These are phyloP conservation scores for Xylaria telfairii DNA, from an alignment of 495 filamentous ascomycete genomes.

Conservation along the genomic window DNA sequence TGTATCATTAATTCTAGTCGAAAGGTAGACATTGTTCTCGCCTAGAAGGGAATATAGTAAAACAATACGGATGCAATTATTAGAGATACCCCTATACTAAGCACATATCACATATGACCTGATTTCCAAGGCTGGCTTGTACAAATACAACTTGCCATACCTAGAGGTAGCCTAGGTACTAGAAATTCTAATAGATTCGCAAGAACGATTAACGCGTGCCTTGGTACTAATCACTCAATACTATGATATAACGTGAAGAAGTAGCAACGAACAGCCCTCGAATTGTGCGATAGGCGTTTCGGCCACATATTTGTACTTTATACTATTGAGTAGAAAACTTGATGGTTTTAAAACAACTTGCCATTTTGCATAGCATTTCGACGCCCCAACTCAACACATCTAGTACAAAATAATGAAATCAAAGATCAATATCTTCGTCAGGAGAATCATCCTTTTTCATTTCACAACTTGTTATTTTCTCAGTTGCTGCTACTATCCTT, in stretches of 20 bases:
- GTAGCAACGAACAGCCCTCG: background rate
- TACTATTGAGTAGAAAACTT: background rate
- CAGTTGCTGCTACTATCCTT: constrained; percentile 47
- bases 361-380: background rate
- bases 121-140: too few relatives aligned
- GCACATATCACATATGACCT: background rate
- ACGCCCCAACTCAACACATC: background rate
- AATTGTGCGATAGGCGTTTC: background rate
- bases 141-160: background rate
- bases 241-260: background rate
- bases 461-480: background rate
- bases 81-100: background rate
- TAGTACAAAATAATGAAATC: background rate
- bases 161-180: too few relatives aligned
- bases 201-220: background rate
- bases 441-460: background rate
- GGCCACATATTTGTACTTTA: background rate
- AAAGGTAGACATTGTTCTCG: background rate
- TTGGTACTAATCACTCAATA: background rate
- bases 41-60: background rate
- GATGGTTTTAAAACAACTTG: background rate
- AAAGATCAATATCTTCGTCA: background rate
- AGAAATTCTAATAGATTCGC: background rate
- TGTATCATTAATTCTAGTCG: background rate
- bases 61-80: background rate